phyloP scores from a whole-genome alignment of 768 basidiomycete species.

The Candolleomyces aberdarensis region DNA sequence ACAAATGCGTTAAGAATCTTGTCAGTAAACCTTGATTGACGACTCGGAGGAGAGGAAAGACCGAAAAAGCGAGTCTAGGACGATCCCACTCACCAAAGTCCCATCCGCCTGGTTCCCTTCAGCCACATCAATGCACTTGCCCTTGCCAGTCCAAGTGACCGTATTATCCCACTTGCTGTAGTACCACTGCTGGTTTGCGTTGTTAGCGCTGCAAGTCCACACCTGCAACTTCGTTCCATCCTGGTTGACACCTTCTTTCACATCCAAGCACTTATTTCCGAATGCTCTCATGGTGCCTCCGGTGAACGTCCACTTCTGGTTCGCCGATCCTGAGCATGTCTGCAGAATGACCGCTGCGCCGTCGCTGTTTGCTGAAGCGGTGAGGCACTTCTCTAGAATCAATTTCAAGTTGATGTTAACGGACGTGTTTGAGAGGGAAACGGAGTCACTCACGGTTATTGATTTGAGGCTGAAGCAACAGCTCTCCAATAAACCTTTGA shows the following conservation, averaged over 20 bases:
- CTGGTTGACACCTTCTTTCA: constrained; percentile 34
- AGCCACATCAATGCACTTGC: constrained; percentile 49
- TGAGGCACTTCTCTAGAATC: constrained; percentile 45
- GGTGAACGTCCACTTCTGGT: constrained; percentile 49
- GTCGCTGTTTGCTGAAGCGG: constrained; percentile 46
- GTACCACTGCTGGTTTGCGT: constrained; percentile 43
- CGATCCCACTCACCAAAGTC: constrained; percentile 31
- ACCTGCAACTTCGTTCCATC: constrained; percentile 52
- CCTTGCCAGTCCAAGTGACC: constrained; percentile 45
- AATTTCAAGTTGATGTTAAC: not conserved
- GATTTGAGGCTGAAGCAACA: constrained; percentile 42
- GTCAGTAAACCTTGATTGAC: not conserved
- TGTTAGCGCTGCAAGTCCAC: constrained; percentile 42
- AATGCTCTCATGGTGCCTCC: constrained; percentile 41
- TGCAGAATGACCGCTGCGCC: constrained; percentile 47
- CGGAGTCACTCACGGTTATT: constrained; percentile 31
- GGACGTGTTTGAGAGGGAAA: constrained; percentile 2
- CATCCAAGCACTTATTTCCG: constrained; percentile 49
- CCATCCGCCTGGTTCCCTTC: constrained; percentile 38
- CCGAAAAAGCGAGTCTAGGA: not conserved
- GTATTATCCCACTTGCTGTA: constrained; percentile 43
- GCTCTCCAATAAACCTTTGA: constrained; percentile 38
- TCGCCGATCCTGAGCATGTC: constrained; percentile 39
- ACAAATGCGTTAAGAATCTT: not conserved
- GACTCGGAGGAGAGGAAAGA: too few species aligned